Evolutionary conservation across 2,329 filamentous ascomycete genomes (phyloP).

Genomic region (Drechslera avenae): DNA sequence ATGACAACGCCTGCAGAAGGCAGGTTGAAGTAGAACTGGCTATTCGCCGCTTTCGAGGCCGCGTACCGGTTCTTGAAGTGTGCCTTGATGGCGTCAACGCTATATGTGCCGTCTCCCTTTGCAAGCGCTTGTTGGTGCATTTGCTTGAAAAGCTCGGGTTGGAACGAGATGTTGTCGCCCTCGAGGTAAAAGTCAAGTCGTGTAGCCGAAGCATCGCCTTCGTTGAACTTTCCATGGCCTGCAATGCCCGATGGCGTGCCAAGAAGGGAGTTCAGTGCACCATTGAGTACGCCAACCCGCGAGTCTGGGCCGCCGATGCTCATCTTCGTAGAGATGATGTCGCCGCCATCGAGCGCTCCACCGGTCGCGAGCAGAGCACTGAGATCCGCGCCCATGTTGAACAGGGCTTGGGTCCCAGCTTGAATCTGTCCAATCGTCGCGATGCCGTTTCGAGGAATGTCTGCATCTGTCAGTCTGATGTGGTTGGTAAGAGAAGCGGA

Average conservation of each 20-base stretch:
- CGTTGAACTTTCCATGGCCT: conserved; percentile 31
- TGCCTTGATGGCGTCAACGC: conserved; percentile 22
- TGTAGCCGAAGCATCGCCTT: conserved; percentile 43
- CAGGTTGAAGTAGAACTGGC: conserved; percentile 28
- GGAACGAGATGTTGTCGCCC: conserved; percentile 39
- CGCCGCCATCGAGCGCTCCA: conserved; percentile 24
- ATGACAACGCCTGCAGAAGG: conserved; percentile 23
- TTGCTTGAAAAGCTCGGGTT: conserved; percentile 31
- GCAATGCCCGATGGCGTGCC: conserved; percentile 37
- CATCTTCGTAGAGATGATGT: conserved; percentile 27
- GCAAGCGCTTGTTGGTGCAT: conserved; percentile 26
- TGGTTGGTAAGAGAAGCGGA: conserved; percentile 12
- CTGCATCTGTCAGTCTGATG: conserved; percentile 36
- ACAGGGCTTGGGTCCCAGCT: conserved; percentile 39
- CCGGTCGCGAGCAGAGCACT: conserved; percentile 24
- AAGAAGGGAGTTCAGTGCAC: conserved; percentile 38
- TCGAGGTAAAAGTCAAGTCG: conserved; percentile 33
- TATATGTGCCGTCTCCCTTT: conserved; percentile 26
- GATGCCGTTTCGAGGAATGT: conserved; percentile 49
- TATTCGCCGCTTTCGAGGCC: conserved; percentile 21
- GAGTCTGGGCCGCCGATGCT: conserved; percentile 24
- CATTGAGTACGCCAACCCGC: conserved; percentile 26
- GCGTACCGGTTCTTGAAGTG: conserved; percentile 29
- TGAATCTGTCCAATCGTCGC: conserved; percentile 44
- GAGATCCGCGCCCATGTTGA: conserved; percentile 50